Conservation (phyloP, 495 filamentous ascomycete species). For the Penicillium cinerascens region DNA sequence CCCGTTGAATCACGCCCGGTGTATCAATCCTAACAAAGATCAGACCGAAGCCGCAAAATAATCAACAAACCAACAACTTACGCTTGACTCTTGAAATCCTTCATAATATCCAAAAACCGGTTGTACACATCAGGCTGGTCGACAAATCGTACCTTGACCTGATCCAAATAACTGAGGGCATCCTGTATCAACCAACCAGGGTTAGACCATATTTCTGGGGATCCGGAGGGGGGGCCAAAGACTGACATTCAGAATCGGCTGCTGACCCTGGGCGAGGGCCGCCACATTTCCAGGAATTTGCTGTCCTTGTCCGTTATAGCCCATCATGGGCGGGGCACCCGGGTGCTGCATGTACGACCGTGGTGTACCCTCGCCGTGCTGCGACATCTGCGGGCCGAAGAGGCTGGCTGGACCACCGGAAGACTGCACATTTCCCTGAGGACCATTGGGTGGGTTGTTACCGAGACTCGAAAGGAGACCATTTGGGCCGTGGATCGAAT, state of each 20-base stretch:
- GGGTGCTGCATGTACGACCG: slow-evolving; percentile 63
- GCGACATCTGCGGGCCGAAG: slow-evolving; percentile 62
- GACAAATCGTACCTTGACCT: slow-evolving; percentile 97
- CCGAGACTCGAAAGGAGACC: slow-evolving; percentile 77
- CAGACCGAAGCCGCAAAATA: neutral
- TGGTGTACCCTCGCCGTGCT: slow-evolving; percentile 55
- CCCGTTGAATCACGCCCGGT: slow-evolving; percentile 93
- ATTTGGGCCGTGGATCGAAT: slow-evolving; percentile 81
- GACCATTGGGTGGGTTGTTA: slow-evolving; percentile 47
- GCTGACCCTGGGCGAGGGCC: slow-evolving; percentile 75
- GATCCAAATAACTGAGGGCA: slow-evolving; percentile 94
- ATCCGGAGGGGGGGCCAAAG: neutral
- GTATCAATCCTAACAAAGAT: slow-evolving; percentile 75
- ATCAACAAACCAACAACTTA: slow-evolving; percentile 43
- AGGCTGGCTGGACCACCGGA: slow-evolving; percentile 60
- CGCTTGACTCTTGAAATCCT: slow-evolving; percentile 99
- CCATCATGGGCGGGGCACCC: slow-evolving; percentile 59
- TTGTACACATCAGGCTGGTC: slow-evolving; percentile 99
- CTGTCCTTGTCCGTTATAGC: slow-evolving; percentile 44
- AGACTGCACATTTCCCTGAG: slow-evolving; percentile 58
- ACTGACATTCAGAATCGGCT: slow-evolving; percentile 89
- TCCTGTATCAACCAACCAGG: slow-evolving; percentile 55
- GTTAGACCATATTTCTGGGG: slow-evolving; percentile 10
- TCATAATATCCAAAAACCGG: slow-evolving; percentile 98
- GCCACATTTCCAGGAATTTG: slow-evolving; percentile 55